Evolutionary conservation across 2,329 filamentous ascomycete genomes (phyloP), one percentile per base, ranked within the genome.

Genomic region (Aspergillus niger): DNA sequence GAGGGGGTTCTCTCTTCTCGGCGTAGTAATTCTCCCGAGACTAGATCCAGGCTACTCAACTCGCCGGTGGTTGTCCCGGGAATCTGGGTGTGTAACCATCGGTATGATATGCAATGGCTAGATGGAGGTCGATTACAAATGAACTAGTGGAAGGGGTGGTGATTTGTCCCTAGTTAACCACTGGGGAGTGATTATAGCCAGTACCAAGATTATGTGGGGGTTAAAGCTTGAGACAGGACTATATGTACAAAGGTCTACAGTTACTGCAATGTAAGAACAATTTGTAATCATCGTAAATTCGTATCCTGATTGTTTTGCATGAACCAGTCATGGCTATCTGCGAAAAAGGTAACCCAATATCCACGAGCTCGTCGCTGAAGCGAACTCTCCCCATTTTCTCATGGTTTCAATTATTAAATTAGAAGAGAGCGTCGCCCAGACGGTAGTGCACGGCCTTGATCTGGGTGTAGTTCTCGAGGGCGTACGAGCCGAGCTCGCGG

Each of bases 401-500:
- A 64, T 56, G 22, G 61, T 57, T 44, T 64, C 57, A 55, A 36
- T 36, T 8, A 62, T 76, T 77, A 80, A 66, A 69, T 74, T 50
- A 50, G 65, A 81, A 81, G 56, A 80, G 72, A 65, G 79, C 77
- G 62, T 78, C 77, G 47, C 77, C 78, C 59, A 80, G 71, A 56
- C 62, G 62, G 63, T 65, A 67, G 68, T 79, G 77, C 50, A 81
- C 79, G 11, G 78, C 74, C 77, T 81, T 81, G 72, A 81, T 61
- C 70, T 81, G 77, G 54, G 79, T 81, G 72, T 81, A 81, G 72
- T 81, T 81, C 65, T 80, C 75, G 58, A 81, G 74, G 22, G 79
- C 79, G 66, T 81, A 81, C 63, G 79, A 77, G 67, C 79, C 79
- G 44, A 81, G 73, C 67, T 81, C 79, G 63, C 77, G 77, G 64